These are phyloP conservation scores for Adansonia gregorii DNA, from an alignment of 441 rosid genomes.

Conservation along the genomic window DNA sequence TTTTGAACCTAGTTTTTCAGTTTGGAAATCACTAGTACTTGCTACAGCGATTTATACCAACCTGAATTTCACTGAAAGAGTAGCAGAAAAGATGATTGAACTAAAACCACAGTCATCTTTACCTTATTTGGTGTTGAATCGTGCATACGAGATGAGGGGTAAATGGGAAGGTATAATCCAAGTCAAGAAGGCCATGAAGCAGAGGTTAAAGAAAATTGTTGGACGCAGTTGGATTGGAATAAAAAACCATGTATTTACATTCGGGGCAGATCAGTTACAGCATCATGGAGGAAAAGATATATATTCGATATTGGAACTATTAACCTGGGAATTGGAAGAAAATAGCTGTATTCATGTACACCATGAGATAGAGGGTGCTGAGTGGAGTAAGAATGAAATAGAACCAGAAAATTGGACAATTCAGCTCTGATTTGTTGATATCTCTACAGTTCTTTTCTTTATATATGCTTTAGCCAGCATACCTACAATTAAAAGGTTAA, in stretches of 20 bases:
- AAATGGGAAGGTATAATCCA: slow-evolving; percentile 67
- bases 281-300: slow-evolving; percentile 55
- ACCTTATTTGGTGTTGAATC: slow-evolving; percentile 54
- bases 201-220: slow-evolving; percentile 35
- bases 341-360: slow-evolving; percentile 29
- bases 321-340: slow-evolving; percentile 54
- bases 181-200: slow-evolving; percentile 48
- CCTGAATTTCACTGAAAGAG: slow-evolving; percentile 42
- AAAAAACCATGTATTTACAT: slow-evolving; percentile 43
- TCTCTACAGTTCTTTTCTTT: neutral
- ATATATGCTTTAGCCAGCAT: neutral
- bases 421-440: neutral
- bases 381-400: neutral
- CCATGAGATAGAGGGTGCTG: slow-evolving; percentile 6
- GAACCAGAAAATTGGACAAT: neutral
- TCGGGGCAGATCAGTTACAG: slow-evolving; percentile 51
- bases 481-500: neutral
- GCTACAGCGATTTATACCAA: slow-evolving; percentile 44
- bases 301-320: slow-evolving; percentile 42
- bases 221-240: slow-evolving; percentile 69
- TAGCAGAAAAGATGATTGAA: slow-evolving; percentile 53
- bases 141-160: slow-evolving; percentile 55
- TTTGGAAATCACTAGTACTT: slow-evolving; percentile 50
- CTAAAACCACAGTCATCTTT: slow-evolving; percentile 45
- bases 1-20: slow-evolving; percentile 45